Conservation (phyloP, 1,284 basidiomycete species). For the Pascua sp. region DNA sequence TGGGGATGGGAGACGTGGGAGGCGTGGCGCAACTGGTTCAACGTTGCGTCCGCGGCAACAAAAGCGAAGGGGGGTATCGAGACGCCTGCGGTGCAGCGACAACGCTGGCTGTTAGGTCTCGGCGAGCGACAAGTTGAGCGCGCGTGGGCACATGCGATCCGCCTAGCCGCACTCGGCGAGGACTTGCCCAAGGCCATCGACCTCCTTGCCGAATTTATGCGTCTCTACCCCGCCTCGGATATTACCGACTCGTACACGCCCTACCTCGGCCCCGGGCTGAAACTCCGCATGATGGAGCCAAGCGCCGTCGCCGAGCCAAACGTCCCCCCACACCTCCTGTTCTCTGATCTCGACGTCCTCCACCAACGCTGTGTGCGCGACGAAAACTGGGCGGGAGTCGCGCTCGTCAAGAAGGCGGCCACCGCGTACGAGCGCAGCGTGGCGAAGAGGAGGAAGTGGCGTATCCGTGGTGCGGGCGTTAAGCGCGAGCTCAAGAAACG, state of each 20-base stretch:
- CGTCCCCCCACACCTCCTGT: conserved; percentile 46
- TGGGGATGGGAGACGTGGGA: conserved; percentile 36
- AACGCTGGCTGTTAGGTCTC: conserved; percentile 30
- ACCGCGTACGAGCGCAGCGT: conserved; percentile 32
- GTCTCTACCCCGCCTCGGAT: conserved; percentile 31
- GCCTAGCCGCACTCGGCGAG: conserved; percentile 29
- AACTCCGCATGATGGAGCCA: conserved; percentile 33
- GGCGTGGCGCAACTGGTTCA: conserved; percentile 24
- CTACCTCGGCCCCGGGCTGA: conserved; percentile 20
- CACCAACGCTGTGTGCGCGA: conserved; percentile 41
- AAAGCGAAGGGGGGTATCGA: background rate
- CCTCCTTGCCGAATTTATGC: conserved; percentile 31
- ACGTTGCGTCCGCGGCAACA: background rate
- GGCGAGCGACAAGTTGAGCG: conserved; percentile 41
- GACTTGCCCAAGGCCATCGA: conserved; percentile 11
- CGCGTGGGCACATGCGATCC: conserved; percentile 38
- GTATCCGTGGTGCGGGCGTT: conserved; percentile 28
- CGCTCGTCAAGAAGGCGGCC: conserved; percentile 33
- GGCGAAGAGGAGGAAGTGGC: conserved; percentile 30
- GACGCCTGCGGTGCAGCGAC: conserved; percentile 1
- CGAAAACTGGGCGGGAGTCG: conserved; percentile 28
- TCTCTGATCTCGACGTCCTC: conserved; percentile 41
- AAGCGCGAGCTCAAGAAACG: conserved; percentile 7
- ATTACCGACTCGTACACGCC: conserved; percentile 31
- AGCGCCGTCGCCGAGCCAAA: conserved; percentile 35